These are phyloP conservation scores for Malassezia japonica DNA, from an alignment of 1,284 basidiomycete species.

Conservation along the genomic window DNA sequence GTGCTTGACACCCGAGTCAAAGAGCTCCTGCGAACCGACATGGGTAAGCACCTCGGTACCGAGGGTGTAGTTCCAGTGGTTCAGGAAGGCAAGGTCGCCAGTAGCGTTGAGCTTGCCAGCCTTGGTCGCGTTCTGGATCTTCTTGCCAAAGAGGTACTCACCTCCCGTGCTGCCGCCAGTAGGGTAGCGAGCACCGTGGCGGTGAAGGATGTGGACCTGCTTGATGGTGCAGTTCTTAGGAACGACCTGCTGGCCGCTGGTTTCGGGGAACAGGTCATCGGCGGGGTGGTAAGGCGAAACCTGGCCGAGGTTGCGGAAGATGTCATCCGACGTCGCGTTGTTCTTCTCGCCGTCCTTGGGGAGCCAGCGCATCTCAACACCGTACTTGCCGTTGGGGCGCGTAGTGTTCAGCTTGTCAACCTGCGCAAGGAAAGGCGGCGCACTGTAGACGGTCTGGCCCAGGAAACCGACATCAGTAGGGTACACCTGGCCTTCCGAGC, in stretches of 20 bases:
- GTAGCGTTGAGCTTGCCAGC: slow-evolving; percentile 44
- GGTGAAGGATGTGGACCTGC: slow-evolving; percentile 42
- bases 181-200: slow-evolving; percentile 43
- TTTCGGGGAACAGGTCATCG: slow-evolving; percentile 13
- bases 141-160: not conserved
- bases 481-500: slow-evolving; percentile 21
- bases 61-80: slow-evolving; percentile 55
- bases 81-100: slow-evolving; percentile 63
- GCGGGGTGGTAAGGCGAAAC: slow-evolving; percentile 8
- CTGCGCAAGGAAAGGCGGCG: slow-evolving; percentile 34
- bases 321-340: slow-evolving; percentile 19
- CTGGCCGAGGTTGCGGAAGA: slow-evolving; percentile 29
- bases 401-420: slow-evolving; percentile 22
- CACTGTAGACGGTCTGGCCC: slow-evolving; percentile 16
- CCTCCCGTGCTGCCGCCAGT: slow-evolving; percentile 16
- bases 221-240: slow-evolving; percentile 23
- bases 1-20: slow-evolving; percentile 39
- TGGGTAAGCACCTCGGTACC: slow-evolving; percentile 66
- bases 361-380: slow-evolving; percentile 24
- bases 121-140: slow-evolving; percentile 1
- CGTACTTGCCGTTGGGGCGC: slow-evolving; percentile 3
- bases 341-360: slow-evolving; percentile 18
- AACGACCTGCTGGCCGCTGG: slow-evolving; percentile 9
- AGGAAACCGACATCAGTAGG: slow-evolving; percentile 40
- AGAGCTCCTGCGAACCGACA: slow-evolving; percentile 66